Evolutionary conservation across 768 basidiomycete species (phyloP), one percentile per base, ranked within the genome.

Genomic region (Rubroboletus pulcherrimus): DNA sequence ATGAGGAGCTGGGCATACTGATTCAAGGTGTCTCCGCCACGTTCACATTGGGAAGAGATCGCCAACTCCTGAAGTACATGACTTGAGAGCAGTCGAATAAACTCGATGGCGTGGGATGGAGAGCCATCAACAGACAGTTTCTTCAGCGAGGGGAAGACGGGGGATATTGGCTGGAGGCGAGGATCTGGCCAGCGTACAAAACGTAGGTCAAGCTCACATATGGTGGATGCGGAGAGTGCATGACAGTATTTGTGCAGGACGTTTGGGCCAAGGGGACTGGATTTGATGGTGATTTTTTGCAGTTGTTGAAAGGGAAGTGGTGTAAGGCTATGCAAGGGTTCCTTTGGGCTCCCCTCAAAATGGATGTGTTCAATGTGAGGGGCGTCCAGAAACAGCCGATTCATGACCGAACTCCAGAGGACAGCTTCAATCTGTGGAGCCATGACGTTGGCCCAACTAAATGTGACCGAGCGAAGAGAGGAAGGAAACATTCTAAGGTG

Each of bases 301-400:
- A 68, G 66, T 14, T 34, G 63, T 37, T 17, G 56, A 7, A 66
- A 66, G n/a, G 60, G 48, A 37, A 65, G 39, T 5, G 63, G 66
- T 9, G 44, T 42, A 26, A 66, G 50, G 24, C 12, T 37, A 2
- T 53, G 56, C 5, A 66, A 12, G 2, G 53, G 19, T 29, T 65
- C 65, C 49, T 62, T 67, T 19, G 66, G 66, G 38, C 58, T 68
- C 12, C 66, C 66, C 34, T 65, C 63, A 24, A 66, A 68, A 44
- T 62, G 48, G 15, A 66, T 54, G 5, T 60, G 51, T 44, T 68
- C 63, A n/a, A 66, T n/a, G 7, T 47, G 31, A 37, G 66, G 65
- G 26, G 61, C 45, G 7, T 66, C 65, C 37, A 53, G 12, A 3
- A 68, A 45, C 31, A 68, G 41, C 38, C 49, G 55, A 17, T 49